These are phyloP conservation scores for Ophiocordyceps camponoti-floridani DNA, from an alignment of 2,329 filamentous ascomycete genomes.

Conservation along the genomic window DNA sequence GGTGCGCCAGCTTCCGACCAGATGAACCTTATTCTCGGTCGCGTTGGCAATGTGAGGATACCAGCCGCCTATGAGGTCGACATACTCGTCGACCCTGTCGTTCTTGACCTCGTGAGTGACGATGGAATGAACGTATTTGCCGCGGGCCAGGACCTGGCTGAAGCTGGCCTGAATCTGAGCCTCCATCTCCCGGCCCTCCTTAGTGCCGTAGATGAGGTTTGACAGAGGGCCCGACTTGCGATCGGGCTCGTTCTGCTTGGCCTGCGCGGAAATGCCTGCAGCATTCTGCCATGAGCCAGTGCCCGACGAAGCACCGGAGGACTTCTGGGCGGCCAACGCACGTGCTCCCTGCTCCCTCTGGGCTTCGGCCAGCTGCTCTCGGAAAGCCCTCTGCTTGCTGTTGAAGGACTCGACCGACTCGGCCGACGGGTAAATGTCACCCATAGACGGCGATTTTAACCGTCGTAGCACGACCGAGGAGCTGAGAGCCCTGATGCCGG, in stretches of 20 bases:
- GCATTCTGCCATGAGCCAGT: slow-evolving; percentile 16
- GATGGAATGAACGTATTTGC: slow-evolving; percentile 97
- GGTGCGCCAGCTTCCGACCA: slow-evolving; percentile 95
- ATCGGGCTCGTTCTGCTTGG: slow-evolving; percentile 33
- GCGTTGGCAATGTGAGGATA: slow-evolving; percentile 77
- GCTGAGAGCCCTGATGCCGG: slow-evolving; percentile 36
- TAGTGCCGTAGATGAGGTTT: slow-evolving; percentile 90
- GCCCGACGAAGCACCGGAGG: slow-evolving; percentile 19
- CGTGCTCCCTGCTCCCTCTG: slow-evolving; percentile 77
- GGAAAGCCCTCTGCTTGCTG: slow-evolving; percentile 69
- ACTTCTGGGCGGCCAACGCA: slow-evolving; percentile 32
- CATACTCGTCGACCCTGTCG: slow-evolving; percentile 89
- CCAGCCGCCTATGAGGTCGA: slow-evolving; percentile 74
- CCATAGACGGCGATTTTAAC: slow-evolving; percentile 52
- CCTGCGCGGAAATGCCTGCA: slow-evolving; percentile 31
- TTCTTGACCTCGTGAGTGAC: slow-evolving; percentile 92
- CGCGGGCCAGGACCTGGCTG: slow-evolving; percentile 81
- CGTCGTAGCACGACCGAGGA: slow-evolving; percentile 25
- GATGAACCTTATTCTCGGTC: slow-evolving; percentile 81
- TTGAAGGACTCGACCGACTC: slow-evolving; percentile 61
- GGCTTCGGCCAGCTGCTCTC: slow-evolving; percentile 59
- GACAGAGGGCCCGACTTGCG: slow-evolving; percentile 60
- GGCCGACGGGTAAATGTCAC: slow-evolving; percentile 54
- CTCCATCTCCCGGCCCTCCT: slow-evolving; percentile 85
- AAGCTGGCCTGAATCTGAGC: slow-evolving; percentile 93